Base-by-base conservation (phyloP, 495 filamentous ascomycete genomes). In the Oidiodendron maius region DNA sequence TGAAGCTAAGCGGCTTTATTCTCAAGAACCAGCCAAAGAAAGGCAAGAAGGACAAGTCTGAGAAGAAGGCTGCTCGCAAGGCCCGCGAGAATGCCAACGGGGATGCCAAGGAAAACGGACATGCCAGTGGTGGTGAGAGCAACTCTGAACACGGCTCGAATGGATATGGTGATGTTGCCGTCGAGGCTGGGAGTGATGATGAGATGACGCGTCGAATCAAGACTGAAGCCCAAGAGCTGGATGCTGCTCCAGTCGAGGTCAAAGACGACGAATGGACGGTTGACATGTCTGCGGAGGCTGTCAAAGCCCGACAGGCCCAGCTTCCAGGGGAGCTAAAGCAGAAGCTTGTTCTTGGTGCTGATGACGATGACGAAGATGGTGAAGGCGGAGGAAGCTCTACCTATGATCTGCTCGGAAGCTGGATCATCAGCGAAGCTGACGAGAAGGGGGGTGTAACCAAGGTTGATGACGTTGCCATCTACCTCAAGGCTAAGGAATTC, bases 1-100 rank as follows among this genome's bases (percentile, higher is more conserved):
- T 94, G 61, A 98, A 97, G 74, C 84, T 98, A 52, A 91, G 86
- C 75, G 87, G 86, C 46, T 98, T 96, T 78, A 96, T 98, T 62
- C 74, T 96, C 62, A 96, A 96, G 73, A 95, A 93, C 68, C 81
- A 84, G 60, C 84, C 90, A 52, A 75, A 74, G 65, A 95, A 93
- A 74, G 85, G 86, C 64, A 90, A 93, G 66, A 95, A 95, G 72
- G 94, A 96, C 74, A 91, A 96, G 72, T 87, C 93, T 65, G 77
- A 87, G 55, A 83, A 84, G 68, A 89, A 89, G 67, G 94, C 91
- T 62, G 82, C 83, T 54, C 83, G 83, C 60, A 87, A 82, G 64
- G 87, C 89, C 41, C 86, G 84, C 64, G 81, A 89, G 65, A 94
- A 56, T 42, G 52, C 49, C 17, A 53, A 46, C 40, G 87, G 83